These are phyloP conservation scores for Nicotiana sylvestris DNA, from an alignment of 257 asterid species.

Conservation along the genomic window DNA sequence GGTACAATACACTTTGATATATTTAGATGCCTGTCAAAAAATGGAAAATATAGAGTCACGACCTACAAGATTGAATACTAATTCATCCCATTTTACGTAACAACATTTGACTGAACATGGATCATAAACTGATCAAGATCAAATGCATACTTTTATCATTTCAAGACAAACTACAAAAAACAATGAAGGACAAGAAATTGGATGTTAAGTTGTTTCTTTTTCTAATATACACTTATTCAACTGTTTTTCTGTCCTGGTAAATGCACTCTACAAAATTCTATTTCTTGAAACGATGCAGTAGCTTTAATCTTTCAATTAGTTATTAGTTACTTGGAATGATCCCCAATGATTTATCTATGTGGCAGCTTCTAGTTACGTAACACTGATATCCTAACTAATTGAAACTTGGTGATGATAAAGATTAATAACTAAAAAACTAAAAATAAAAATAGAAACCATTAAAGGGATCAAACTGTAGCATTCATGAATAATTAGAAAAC, in stretches of 20 bases:
- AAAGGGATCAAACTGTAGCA: neutral
- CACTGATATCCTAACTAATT: neutral
- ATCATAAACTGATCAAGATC: neutral
- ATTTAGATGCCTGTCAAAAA: neutral
- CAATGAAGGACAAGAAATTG: constrained; percentile 7
- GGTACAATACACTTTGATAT: neutral
- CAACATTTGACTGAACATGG: constrained; percentile 3
- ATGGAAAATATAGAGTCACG: neutral
- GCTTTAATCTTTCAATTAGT: neutral
- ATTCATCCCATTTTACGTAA: neutral
- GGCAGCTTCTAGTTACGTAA: neutral
- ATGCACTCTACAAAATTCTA: neutral
- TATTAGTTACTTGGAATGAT: neutral
- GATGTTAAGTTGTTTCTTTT: neutral
- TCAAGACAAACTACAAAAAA: neutral
- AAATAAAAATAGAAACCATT: neutral
- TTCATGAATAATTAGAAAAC: neutral
- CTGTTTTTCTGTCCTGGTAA: neutral
- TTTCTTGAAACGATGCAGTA: neutral
- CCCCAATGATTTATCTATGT: neutral
- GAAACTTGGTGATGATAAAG: neutral
- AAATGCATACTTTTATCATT: neutral
- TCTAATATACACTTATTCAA: neutral
- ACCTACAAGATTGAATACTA: neutral
- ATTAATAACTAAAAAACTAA: neutral